Conservation (phyloP, 2,329 filamentous ascomycete genomes). For the Botrytis tulipae region DNA sequence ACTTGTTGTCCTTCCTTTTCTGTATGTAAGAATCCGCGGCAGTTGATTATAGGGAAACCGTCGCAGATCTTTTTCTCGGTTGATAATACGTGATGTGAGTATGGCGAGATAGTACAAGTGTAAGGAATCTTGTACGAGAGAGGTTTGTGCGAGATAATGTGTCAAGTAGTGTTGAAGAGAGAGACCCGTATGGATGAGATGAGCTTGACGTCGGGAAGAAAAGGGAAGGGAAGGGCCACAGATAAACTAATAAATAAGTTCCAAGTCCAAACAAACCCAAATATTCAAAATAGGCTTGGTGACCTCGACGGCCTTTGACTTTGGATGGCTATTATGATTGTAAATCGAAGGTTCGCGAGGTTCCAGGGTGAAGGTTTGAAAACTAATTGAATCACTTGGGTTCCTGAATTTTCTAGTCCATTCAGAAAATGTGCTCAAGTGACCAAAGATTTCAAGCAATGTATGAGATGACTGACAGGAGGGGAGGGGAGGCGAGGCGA, state of each 20-base stretch:
- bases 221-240: neutral
- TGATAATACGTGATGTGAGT: neutral
- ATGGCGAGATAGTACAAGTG: neutral
- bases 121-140: neutral
- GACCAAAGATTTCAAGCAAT: neutral
- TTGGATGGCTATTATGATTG: neutral
- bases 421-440: neutral
- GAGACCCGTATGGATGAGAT: neutral
- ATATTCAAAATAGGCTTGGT: neutral
- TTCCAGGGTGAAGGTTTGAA: neutral
- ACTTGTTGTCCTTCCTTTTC: constrained; percentile 1
- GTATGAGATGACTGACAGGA: neutral
- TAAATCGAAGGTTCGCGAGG: neutral
- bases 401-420: neutral
- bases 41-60: neutral
- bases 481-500: neutral
- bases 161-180: neutral
- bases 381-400: neutral
- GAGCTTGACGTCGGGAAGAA: neutral
- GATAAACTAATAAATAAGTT: neutral
- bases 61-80: neutral
- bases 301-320: neutral
- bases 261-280: neutral
- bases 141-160: neutral
- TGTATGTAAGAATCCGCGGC: constrained; percentile 11